Evolutionary conservation across 2,329 filamentous ascomycete species (phyloP), one percentile per base, ranked within the genome.

Genomic region (Elsinoe necatrix): DNA sequence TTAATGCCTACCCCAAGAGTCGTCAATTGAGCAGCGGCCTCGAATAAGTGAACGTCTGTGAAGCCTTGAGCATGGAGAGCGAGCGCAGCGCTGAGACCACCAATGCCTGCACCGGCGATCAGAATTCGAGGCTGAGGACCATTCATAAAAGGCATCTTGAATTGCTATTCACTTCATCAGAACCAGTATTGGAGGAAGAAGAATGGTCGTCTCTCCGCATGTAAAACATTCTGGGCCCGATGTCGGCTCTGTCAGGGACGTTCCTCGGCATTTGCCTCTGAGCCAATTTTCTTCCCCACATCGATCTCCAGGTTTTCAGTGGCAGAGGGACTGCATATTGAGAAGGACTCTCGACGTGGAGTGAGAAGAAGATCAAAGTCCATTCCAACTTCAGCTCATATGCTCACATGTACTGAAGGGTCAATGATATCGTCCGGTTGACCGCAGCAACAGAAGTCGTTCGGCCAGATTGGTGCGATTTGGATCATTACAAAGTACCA

Each of bases 61-160:
- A 84, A 82, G 39, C 69, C 69, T 57, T 78, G 71, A 27, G 75
- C 69, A 57, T 81, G 74, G 0, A 85, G 70, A 1, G 77, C 72
- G 0, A 85, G 71, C 0, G 80, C 79, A 0, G 84, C 71, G 0
- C 75, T 72, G 5, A 84, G 75, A 37, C 81, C 80, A 12, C 73
- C 70, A 18, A 77, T 70, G 23, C 76, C 75, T 2, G 74, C 73
- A 16, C 76, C 76, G 39, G 77, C 73, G 55, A 78, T 78, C 43
- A 72, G 71, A 37, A 77, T 69, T 6, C 42, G 48, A 45, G 59
- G 58, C 16, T 59, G 58, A 20, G 51, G 29, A 23, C 55, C 47
- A 16, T 41, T 29, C 7, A 59, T 41, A 21, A 55, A 48, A 35
- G 58, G 58, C 58, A 59, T 59, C 8, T 9, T 56, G 18, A 23